Evolutionary conservation across 176 grass and related monocot species (phyloP), one percentile per base, ranked within the genome.

Genomic region (Musa beccarii): DNA sequence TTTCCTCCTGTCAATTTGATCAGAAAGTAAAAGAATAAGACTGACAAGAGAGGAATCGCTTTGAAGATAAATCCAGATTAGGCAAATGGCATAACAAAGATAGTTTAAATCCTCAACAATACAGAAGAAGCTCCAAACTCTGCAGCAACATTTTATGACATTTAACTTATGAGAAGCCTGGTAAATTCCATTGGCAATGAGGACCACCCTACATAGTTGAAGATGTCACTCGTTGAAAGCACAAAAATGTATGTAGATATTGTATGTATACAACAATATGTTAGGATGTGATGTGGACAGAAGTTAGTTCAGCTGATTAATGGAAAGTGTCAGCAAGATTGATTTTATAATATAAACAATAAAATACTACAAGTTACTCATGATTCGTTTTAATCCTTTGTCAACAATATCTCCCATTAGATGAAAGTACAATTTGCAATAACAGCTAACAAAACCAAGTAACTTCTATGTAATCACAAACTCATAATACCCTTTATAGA

Each of bases 1-100:
- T 67, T 66, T 83, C 81, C 62, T 81, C 75, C 95, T 99, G 74
- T 25, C 68, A 49, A 56, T 51, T 80, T 24, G 68, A 73, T 9
- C 64, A 53, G 17, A 66, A 73, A 79, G 63, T n/a, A 82, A 76
- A 21, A 57, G 28, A 51, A 64, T 9, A 49, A 21, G 55, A 66
- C 28, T 23, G 74, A 34, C 64, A 78, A 25, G 4, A 81, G 61
- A 29, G 75, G 76, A 85, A 28, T 8, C 67, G 15, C 23, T 61
- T 80, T 13, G 8, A 0, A 10, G 23, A 71, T 53, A 66, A 20
- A 66, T 29, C 55, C 21, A 25, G 9, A 64, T 2, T 25, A 11
- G 10, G n/a, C 11, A 23, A 64, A 64, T 64, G 34, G 34, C 34
- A 0, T 6, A 43, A 43, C 34, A 43, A 6, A 34, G 34, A 34